Base-by-base conservation (phyloP, 345 rosid genomes). In the Psidium guajava region DNA sequence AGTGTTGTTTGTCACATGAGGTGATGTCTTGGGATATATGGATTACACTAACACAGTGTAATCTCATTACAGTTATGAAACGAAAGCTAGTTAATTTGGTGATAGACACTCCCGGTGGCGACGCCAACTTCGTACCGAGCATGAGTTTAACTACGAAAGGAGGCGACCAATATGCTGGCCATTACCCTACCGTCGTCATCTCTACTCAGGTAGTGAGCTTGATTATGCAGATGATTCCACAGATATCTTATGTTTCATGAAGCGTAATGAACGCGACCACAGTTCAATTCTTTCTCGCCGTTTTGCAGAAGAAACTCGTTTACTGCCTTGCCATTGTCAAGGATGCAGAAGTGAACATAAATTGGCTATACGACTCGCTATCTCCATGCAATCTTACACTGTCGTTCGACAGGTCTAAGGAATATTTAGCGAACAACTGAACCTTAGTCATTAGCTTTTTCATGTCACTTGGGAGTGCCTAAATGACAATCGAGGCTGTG, bases 1-100 rank as follows among this genome's bases (percentile, higher is more conserved):
- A 95, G 88, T 95, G 89, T 87, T 95, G 99, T 84, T 84, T 95
- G 94, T 82, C 93, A 91, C 84, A 92, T 92, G 95, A 95, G 98
- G 96, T 95, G 36, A 80, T 84, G 56, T 83, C 53, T 85, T 8
- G 50, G 6, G 44, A 42, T 42, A 2, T 6, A 2, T 42, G 44
- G 44, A 42, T n/a, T 42, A 42, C 47, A 42, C 47, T 42, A 1
- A 47, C 10, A 47, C 50, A 3, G 25, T n/a, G 15, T 18, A 36
- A 64, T 69, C 3, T 85, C 40, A 14, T 28, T 21, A 50, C 21
- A 15, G 28, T 58, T 0, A 15, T 0, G 27, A 2, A 44, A 58
- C 8, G 52, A 83, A 6, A 61, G 85, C 49, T 64, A 52, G 83
- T 54, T 55, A 16, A 2, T 42, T 42, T 44, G 40, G 82, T 83